Percentiles rank a stretch among this genome's conserved stretches.
phyloP scores from a whole-genome alignment of 2,329 filamentous ascomycete genomes.

The Ophiostoma australiae region DNA sequence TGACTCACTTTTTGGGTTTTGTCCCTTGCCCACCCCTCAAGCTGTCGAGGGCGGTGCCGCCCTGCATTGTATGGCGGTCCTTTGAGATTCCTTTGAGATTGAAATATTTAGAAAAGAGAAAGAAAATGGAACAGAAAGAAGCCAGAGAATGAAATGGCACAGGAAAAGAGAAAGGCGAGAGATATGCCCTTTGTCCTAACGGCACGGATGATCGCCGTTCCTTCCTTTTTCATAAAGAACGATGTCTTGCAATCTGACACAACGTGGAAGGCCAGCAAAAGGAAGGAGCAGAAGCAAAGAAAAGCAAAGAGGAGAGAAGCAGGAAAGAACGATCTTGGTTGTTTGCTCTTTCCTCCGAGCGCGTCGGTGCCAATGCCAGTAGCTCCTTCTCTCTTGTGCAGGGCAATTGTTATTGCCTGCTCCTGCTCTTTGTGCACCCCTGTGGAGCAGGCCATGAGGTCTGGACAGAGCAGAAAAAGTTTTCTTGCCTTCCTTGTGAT shows the following conservation, averaged over 20 bases:
- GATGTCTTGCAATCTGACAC: background rate
- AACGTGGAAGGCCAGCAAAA: background rate
- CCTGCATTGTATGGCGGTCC: background rate
- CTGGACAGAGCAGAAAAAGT: conserved; percentile 21
- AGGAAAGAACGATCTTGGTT: no score
- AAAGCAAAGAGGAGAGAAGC: no score
- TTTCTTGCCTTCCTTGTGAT: conserved; percentile 25
- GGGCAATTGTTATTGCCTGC: background rate
- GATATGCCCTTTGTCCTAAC: background rate
- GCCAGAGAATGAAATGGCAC: no score
- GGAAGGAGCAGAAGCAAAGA: background rate
- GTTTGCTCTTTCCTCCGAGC: background rate
- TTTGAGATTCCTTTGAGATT: no score
- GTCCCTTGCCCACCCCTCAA: background rate
- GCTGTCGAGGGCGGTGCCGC: conserved; percentile 2
- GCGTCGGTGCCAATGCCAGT: background rate
- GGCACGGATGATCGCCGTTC: background rate
- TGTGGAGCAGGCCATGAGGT: conserved; percentile 14
- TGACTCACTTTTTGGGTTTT: background rate
- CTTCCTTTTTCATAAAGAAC: background rate
- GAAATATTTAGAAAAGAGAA: no score
- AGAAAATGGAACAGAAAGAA: no score
- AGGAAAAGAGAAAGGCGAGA: no score
- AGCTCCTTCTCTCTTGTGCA: no score
- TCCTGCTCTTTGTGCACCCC: conserved; percentile 1